These are phyloP conservation scores for Colletotrichum sp. DNA, from an alignment of 2,329 filamentous ascomycete genomes.

Conservation along the genomic window DNA sequence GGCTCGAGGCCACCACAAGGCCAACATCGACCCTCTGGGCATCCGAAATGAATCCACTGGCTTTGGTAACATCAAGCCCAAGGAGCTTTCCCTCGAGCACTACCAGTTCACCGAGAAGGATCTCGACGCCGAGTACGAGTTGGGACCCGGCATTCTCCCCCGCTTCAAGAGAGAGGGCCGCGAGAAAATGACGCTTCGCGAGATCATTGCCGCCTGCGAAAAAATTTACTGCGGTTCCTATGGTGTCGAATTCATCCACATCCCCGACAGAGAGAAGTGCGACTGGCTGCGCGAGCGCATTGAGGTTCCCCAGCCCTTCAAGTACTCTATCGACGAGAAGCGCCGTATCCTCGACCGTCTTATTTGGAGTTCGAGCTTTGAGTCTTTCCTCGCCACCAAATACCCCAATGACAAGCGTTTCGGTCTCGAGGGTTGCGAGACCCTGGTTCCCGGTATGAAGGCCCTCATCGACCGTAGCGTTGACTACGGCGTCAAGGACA, in stretches of 20 bases:
- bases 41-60: slow-evolving; percentile 86
- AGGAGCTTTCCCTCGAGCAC: slow-evolving; percentile 90
- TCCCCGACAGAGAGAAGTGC: slow-evolving; percentile 95
- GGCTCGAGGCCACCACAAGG: slow-evolving; percentile 97
- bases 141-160: slow-evolving; percentile 94
- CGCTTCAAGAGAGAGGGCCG: slow-evolving; percentile 88
- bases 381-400: slow-evolving; percentile 93
- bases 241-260: slow-evolving; percentile 98
- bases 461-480: slow-evolving; percentile 97
- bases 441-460: slow-evolving; percentile 98
- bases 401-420: slow-evolving; percentile 99
- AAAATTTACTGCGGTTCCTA: slow-evolving; percentile 97
- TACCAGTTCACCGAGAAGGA: slow-evolving; percentile 97
- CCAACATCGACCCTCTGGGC: slow-evolving; percentile 93
- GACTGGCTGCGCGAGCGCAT: slow-evolving; percentile 97
- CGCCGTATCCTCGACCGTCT: slow-evolving; percentile 94
- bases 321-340: slow-evolving; percentile 98
- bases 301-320: slow-evolving; percentile 93
- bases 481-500: slow-evolving; percentile 98
- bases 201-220: slow-evolving; percentile 93
- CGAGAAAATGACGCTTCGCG: slow-evolving; percentile 95
- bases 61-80: slow-evolving; percentile 86
- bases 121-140: slow-evolving; percentile 86
- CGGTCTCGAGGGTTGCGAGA: slow-evolving; percentile 96
- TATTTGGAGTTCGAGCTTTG: slow-evolving; percentile 98